A percentile compares a stretch with the other conserved stretches of the same genome.
Conservation (phyloP, 345 rosid genomes). For the Barbarea vulgaris region DNA sequence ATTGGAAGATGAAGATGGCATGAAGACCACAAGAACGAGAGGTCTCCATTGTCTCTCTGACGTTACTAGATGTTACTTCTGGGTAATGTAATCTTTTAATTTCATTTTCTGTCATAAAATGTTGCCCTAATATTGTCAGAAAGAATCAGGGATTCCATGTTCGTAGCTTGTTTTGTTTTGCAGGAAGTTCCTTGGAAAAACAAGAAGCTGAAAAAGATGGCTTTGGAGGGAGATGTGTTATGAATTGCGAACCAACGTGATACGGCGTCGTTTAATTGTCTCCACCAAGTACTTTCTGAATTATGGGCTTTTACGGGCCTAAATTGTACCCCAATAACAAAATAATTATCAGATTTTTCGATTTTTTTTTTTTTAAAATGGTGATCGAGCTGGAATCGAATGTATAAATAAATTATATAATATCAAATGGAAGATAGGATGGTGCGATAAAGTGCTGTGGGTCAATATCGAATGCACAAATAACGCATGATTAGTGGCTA, state of each 20-base stretch:
- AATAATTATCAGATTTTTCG: no score
- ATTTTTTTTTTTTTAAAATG: background rate
- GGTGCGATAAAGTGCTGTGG: constrained; percentile 27
- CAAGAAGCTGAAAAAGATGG: constrained; percentile 43
- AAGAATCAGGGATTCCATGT: background rate
- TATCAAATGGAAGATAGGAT: constrained; percentile 10
- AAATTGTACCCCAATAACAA: background rate
- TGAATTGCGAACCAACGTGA: background rate
- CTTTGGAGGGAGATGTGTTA: constrained; percentile 2
- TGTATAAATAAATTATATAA: background rate
- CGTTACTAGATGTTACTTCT: constrained; percentile 47
- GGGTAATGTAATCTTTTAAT: constrained; percentile 42
- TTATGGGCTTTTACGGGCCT: constrained; percentile 12
- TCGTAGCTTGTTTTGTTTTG: constrained; percentile 12
- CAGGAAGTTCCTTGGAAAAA: constrained; percentile 56
- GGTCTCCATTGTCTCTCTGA: constrained; percentile 33
- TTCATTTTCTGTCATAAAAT: background rate
- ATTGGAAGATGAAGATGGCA: constrained; percentile 22
- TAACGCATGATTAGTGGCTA: constrained; percentile 27
- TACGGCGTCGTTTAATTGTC: background rate
- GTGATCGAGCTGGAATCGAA: constrained; percentile 19
- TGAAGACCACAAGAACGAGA: constrained; percentile 40
- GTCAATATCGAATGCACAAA: constrained; percentile 22
- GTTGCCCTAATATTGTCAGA: background rate
- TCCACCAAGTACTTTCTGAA: background rate